Conservation (phyloP, 1,139 yeast species). For the Magnusiomyces paraingens region DNA sequence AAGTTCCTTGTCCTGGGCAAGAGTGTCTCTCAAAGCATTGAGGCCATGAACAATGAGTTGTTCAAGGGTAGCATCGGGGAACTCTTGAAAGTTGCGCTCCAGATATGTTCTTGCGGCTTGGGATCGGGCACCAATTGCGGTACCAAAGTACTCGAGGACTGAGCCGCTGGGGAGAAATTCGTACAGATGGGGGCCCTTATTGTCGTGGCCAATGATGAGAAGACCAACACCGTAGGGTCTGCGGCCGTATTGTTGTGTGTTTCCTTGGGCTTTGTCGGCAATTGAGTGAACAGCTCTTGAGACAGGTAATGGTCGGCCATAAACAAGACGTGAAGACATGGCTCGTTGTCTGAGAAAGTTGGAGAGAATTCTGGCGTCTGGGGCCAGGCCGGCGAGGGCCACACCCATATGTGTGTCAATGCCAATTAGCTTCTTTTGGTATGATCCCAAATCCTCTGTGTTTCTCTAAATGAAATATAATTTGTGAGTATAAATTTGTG, state of each 20-base stretch:
- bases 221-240: constrained; percentile 92
- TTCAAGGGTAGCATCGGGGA: constrained; percentile 57
- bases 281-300: constrained; percentile 77
- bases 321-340: constrained; percentile 78
- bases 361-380: constrained; percentile 91
- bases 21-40: constrained; percentile 86
- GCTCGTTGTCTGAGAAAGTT: constrained; percentile 89
- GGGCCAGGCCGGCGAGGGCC: constrained; percentile 95
- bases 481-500: not conserved
- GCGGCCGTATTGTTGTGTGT: constrained; percentile 92
- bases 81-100: constrained; percentile 73
- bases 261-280: constrained; percentile 95
- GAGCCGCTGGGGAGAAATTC: constrained; percentile 97
- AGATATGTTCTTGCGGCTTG: constrained; percentile 96
- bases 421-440: constrained; percentile 86
- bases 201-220: constrained; percentile 86
- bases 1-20: constrained; percentile 89
- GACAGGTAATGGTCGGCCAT: constrained; percentile 80
- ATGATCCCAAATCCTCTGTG: constrained; percentile 95
- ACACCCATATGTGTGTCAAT: constrained; percentile 92
- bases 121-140: constrained; percentile 97
- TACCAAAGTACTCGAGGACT: constrained; percentile 82
- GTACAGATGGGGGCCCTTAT: constrained; percentile 85
- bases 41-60: constrained; percentile 81
- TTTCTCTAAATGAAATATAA: constrained; percentile 44